Evolutionary conservation across 345 rosid species (phyloP).

Genomic region (Linum trigynum): DNA sequence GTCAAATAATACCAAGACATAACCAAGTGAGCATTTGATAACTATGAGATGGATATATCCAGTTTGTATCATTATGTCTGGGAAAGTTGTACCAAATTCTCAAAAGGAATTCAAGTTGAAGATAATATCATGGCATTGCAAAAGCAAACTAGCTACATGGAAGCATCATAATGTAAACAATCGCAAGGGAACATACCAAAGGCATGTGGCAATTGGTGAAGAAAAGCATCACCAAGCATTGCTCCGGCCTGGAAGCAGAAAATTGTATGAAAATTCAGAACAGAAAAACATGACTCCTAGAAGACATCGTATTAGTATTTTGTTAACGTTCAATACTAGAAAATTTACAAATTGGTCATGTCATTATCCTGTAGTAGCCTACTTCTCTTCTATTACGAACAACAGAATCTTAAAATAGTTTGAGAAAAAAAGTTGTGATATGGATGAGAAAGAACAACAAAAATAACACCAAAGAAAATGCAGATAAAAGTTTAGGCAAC

Average conservation of each 20-base stretch:
- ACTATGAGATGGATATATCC: background rate
- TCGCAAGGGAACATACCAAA: slow-evolving; percentile 52
- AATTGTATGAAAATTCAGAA: background rate
- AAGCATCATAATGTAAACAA: slow-evolving; percentile 1
- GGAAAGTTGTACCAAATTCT: background rate
- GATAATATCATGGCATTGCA: background rate
- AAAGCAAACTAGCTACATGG: background rate
- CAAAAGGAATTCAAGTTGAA: background rate
- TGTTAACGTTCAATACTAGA: background rate
- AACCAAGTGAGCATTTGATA: background rate
- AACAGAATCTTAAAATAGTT: too few species aligned
- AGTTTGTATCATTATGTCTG: background rate
- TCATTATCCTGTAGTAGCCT: background rate
- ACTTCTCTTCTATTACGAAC: too few species aligned
- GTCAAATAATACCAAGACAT: too few species aligned
- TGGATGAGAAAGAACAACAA: too few species aligned
- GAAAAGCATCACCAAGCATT: slow-evolving; percentile 98
- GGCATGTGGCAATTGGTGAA: slow-evolving; percentile 96
- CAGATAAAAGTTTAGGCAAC: too few species aligned
- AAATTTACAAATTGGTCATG: too few species aligned
- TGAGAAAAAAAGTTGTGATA: too few species aligned
- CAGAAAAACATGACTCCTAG: background rate
- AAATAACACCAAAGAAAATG: too few species aligned
- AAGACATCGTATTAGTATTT: background rate
- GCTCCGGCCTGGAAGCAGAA: slow-evolving; percentile 73